These are phyloP conservation scores for Nidularia pulvinata DNA, from an alignment of 768 basidiomycete genomes.

Conservation along the genomic window DNA sequence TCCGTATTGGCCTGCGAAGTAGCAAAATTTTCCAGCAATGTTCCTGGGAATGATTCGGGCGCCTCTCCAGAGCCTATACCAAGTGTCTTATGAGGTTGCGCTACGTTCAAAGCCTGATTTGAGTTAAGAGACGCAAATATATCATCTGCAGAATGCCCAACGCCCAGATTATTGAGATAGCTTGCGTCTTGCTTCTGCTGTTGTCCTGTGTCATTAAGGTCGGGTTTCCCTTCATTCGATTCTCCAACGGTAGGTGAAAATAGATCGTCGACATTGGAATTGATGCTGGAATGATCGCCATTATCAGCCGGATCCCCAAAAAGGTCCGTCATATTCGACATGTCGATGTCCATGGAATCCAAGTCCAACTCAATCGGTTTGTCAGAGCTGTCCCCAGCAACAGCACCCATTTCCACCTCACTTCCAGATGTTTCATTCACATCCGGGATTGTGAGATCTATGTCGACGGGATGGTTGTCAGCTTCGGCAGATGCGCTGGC, in stretches of 20 bases:
- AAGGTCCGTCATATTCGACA: conserved; percentile 48
- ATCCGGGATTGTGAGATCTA: conserved; percentile 58
- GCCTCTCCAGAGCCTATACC: conserved; percentile 2
- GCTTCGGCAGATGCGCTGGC: conserved; percentile 37
- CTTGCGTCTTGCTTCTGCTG: conserved; percentile 20
- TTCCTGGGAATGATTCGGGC: conserved; percentile 35
- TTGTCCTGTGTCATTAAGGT: too few relatives aligned
- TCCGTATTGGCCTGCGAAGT: conserved; percentile 12
- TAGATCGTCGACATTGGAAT: conserved; percentile 39
- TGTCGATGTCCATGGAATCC: conserved; percentile 67
- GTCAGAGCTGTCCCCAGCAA: conserved; percentile 66
- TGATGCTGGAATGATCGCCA: conserved; percentile 24
- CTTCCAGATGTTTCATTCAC: conserved; percentile 13
- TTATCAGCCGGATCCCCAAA: conserved; percentile 50
- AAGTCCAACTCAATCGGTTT: conserved; percentile 83
- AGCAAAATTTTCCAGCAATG: conserved; percentile 39
- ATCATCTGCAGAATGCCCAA: conserved; percentile 16
- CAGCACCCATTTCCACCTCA: conserved; percentile 26
- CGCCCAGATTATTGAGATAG: conserved; percentile 29
- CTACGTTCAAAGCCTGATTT: background rate
- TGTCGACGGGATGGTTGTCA: conserved; percentile 36
- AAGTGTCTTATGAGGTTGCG: conserved; percentile 4
- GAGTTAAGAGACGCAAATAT: conserved; percentile 29
- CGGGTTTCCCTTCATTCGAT: background rate
- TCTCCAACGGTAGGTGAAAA: conserved; percentile 43